phyloP scores from a whole-genome alignment of 805 yeast species.

The Myxozyma monticola region DNA sequence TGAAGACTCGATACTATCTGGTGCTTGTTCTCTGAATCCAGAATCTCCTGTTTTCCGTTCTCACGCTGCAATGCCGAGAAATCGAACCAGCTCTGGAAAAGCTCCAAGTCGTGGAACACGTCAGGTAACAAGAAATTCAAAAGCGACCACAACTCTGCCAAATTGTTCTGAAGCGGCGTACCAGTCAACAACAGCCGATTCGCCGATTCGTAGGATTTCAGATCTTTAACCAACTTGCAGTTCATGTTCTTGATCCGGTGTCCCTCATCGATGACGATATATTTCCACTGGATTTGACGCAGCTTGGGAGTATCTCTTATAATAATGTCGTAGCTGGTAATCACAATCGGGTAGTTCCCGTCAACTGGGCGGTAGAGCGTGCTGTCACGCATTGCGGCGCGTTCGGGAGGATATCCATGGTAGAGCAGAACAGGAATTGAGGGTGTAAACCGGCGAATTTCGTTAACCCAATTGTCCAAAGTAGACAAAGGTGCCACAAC shows the following conservation, averaged over 20 bases:
- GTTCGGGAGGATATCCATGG: slow-evolving; percentile 60
- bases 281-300: slow-evolving; percentile 66
- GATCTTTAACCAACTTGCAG: slow-evolving; percentile 65
- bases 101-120: slow-evolving; percentile 82
- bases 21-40: slow-evolving; percentile 58
- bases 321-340: slow-evolving; percentile 81
- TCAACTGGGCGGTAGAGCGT: slow-evolving; percentile 33
- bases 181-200: slow-evolving; percentile 86
- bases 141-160: slow-evolving; percentile 88
- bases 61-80: slow-evolving; percentile 47
- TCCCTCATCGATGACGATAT: slow-evolving; percentile 91
- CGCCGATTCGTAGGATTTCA: slow-evolving; percentile 58
- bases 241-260: slow-evolving; percentile 86
- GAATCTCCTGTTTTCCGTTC: slow-evolving; percentile 49
- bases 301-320: slow-evolving; percentile 62
- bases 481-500: slow-evolving; percentile 84
- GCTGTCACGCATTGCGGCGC: slow-evolving; percentile 48
- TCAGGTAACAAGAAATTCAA: slow-evolving; percentile 90
- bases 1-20: slow-evolving; percentile 75
- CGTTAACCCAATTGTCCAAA: slow-evolving; percentile 79
- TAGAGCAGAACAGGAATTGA: slow-evolving; percentile 60
- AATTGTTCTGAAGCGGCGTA: slow-evolving; percentile 92
- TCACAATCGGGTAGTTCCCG: slow-evolving; percentile 49
- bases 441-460: slow-evolving; percentile 74
- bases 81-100: slow-evolving; percentile 94